Conservation (phyloP, 2,329 filamentous ascomycete species). For the Pseudogymnoascus sp. region DNA sequence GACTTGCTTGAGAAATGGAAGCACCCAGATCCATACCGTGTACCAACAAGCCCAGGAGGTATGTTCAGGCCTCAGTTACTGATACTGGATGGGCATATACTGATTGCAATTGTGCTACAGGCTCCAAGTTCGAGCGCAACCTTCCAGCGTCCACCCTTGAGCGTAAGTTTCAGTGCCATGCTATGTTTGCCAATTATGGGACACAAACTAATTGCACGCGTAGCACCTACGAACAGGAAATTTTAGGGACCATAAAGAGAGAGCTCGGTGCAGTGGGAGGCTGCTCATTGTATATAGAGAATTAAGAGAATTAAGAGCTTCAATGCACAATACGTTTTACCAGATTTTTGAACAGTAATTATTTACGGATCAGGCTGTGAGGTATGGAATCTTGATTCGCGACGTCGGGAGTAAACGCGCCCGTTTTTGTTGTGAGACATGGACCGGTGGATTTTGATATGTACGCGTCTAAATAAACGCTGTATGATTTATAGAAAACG, state of each 20-base stretch:
- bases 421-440: constrained; percentile 4
- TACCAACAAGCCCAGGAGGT: constrained; percentile 92
- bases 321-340: not conserved
- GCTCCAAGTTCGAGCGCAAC: constrained; percentile 95
- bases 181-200: not conserved
- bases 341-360: not conserved
- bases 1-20: constrained; percentile 88
- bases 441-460: not conserved
- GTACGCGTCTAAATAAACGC: not conserved
- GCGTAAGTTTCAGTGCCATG: constrained; percentile 50
- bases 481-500: not conserved
- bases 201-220: constrained; percentile 10
- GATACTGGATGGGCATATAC: not conserved
- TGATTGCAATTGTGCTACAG: constrained; percentile 35
- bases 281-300: constrained; percentile 4
- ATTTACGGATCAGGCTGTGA: not conserved
- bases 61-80: constrained; percentile 24
- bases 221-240: constrained; percentile 23
- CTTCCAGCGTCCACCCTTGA: constrained; percentile 70
- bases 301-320: constrained; percentile 7
- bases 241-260: constrained; percentile 12
- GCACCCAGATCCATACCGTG: constrained; percentile 87
- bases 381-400: too few species aligned
- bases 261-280: not conserved
- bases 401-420: not conserved